phyloP scores from a whole-genome alignment of 2,329 filamentous ascomycete genomes.

The Fusarium globosum region DNA sequence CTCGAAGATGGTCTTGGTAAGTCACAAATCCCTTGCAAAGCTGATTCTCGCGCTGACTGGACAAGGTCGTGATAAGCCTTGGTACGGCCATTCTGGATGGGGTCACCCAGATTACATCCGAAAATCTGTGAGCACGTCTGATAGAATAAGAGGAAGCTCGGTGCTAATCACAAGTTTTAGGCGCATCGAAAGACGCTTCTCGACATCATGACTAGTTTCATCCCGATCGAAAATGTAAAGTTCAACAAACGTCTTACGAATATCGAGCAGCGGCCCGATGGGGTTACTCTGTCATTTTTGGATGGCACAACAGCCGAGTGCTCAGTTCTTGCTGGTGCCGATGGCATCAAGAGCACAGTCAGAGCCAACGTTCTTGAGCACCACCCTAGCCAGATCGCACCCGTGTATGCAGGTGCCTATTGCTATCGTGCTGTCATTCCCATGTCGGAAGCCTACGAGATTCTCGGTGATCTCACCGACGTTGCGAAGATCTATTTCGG shows the following conservation, averaged over 20 bases:
- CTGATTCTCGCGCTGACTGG: not conserved
- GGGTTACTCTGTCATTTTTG: not conserved
- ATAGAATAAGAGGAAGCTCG: rapidly evolving
- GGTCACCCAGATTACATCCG: not conserved
- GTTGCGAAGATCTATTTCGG: not conserved
- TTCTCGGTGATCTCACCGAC: not conserved
- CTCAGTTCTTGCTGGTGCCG: not conserved
- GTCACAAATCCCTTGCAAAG: not conserved
- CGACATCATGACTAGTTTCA: not conserved
- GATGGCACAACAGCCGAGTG: not conserved
- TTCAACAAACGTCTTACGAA: not conserved
- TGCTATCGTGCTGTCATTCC: conserved; percentile 2
- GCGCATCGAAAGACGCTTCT: not conserved
- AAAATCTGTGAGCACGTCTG: not conserved
- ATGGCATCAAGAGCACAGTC: not conserved
- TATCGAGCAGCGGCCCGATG: not conserved
- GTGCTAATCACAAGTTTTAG: not conserved
- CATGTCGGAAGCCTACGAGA: not conserved
- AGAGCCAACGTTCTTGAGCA: not conserved
- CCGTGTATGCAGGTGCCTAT: not conserved
- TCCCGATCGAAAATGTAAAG: not conserved
- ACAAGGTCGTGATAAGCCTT: not conserved
- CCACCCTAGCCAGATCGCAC: not conserved
- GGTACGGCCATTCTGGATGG: not conserved
- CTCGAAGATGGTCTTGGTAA: not conserved